Evolutionary conservation across 345 rosid species (phyloP), one percentile per base, ranked within the genome.

Genomic region (Populus nigra): DNA sequence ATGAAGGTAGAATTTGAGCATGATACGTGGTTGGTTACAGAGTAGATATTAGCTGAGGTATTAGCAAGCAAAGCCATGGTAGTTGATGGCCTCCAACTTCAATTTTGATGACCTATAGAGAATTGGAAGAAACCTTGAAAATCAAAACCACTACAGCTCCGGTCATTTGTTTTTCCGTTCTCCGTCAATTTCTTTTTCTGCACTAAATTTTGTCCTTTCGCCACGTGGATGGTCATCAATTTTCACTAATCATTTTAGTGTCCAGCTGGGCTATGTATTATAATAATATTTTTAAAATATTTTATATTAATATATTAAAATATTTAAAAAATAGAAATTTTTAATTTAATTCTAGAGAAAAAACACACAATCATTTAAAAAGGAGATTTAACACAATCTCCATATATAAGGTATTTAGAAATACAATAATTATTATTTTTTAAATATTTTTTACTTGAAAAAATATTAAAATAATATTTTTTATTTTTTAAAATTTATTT

Each of bases 31-130:
- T 11, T 22, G 20, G 20, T 50, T 17, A 38, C 43, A 38, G 76
- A 65, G 47, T 5, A 65, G 4, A 31, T 41, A 10, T 15, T 35
- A 39, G 36, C 33, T 74, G 72, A 43, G 55, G 68, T 67, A 36
- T 65, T 29, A 39, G 70, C 4, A 29, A 80, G 79, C 73, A 73
- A 75, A 77, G 74, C 74, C 89, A 87, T 84, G 29, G 18, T 35
- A 29, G 67, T 69, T 41, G 16, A 15, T 47, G 53, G 53, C 18
- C 53, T 47, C 53, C 53, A 47, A 47, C 53, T 47, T 47, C 53
- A 47, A 47, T 47, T 47, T 47, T 47, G 17, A 47, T 47, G 53
- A 47, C 53, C 53, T 12, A 15, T 15, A 47, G 20, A 47, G 53
- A 47, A 15, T 15, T 47, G 18, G 53, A 47, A 47, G 53, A 47